Conservation (phyloP, 371 early-diverging fungal species). For the Mortierella sp. region DNA sequence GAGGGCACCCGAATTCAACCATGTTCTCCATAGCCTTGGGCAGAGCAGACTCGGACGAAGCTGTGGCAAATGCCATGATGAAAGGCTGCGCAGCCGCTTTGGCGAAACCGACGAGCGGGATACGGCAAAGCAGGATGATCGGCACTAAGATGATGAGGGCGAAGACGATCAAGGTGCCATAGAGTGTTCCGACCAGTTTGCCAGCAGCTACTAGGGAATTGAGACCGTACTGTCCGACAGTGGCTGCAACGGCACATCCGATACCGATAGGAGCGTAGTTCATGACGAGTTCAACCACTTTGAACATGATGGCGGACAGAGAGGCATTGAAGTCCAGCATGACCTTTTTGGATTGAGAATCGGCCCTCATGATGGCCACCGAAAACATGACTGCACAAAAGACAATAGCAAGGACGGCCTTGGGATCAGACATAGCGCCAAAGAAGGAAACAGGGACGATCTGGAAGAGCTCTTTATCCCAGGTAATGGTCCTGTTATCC, state of each 20-base stretch:
- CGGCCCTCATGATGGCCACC: conserved; percentile 67
- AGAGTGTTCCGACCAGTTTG: conserved; percentile 76
- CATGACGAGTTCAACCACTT: conserved; percentile 75
- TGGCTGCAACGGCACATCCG: conserved; percentile 72
- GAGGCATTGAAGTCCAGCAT: conserved; percentile 71
- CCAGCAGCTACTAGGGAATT: conserved; percentile 71
- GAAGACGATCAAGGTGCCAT: conserved; percentile 70
- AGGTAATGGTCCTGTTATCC: conserved; percentile 59
- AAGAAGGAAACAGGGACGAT: conserved; percentile 72
- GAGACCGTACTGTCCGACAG: conserved; percentile 76
- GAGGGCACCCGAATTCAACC: conserved; percentile 78
- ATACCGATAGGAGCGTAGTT: conserved; percentile 84
- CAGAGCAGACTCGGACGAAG: conserved; percentile 85
- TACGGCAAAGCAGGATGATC: conserved; percentile 66
- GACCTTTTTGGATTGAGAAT: conserved; percentile 60
- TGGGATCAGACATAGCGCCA: conserved; percentile 59
- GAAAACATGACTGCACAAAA: conserved; percentile 79
- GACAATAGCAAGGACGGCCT: conserved; percentile 73
- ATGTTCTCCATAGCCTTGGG: conserved; percentile 81
- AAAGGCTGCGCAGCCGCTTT: conserved; percentile 70
- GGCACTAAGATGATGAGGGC: conserved; percentile 71
- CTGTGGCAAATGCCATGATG: conserved; percentile 87
- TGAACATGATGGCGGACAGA: conserved; percentile 76
- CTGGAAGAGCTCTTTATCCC: conserved; percentile 59
- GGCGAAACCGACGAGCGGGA: conserved; percentile 69